Base-by-base conservation (phyloP, 352 stramenopile species). In the Albugo laibachii region DNA sequence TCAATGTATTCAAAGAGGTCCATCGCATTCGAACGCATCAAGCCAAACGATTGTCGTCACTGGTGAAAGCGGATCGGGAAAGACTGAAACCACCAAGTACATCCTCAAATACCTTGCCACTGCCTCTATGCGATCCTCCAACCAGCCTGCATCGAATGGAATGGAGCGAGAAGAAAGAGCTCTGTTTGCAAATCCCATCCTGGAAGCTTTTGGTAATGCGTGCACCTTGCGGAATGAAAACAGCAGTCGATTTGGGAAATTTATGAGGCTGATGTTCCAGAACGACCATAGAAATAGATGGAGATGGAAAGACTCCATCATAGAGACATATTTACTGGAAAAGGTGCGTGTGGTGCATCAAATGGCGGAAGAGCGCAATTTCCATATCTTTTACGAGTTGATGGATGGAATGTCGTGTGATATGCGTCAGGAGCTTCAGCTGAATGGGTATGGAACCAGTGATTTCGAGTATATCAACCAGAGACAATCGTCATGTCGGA, bases 161-260 rank as follows among this genome's bases (percentile, higher is more conserved):
- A 19, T 10, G 8, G 16, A 16, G 39, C 35, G 46, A 19, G 36
- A 47, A 24, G 53, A 62, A 10, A 60, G 74, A 51, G 59, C 83
- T 2, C 47, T 72, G 19, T 50, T 71, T 13, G 59, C 63, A 5
- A 75, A 75, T 46, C 63, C 63, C 15, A 71, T 72, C 27, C 52
- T 72, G 15, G 63, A 72, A 42, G 59, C 63, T 27, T 72, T 72
- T 56, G 60, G 60, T 18, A 67, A 67, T 41, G 60, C 60, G 11
- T 44, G 59, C 19, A 67, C 60, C 11, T 47, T 61, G 19, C 45
- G 60, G 31, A 67, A 67, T 42, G 56, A 67, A 40, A 67, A 67
- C 37, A 63, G 48, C 12, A 61, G 42, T 59, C 60, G 60, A 10
- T 67, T 67, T 60, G 60, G 60, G 19, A 72, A 72, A 27, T 72